Evolutionary conservation across 495 filamentous ascomycete genomes (phyloP).

Genomic region (Wilcoxina mikolae): DNA sequence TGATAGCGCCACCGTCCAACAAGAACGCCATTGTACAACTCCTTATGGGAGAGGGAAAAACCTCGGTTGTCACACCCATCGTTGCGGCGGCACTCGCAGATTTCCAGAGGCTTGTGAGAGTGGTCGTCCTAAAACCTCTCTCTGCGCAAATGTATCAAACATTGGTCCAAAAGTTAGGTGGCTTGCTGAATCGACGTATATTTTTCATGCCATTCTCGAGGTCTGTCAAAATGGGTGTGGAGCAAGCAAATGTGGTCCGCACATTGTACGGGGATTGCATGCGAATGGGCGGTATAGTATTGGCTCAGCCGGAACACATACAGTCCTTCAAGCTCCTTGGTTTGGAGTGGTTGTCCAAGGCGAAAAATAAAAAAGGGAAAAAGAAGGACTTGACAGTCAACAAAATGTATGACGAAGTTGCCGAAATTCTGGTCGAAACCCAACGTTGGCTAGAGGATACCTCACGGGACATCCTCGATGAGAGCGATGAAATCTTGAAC

Average conservation of each 20-base stretch:
- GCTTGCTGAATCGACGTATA: slow-evolving; percentile 42
- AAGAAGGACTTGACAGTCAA: too few species aligned
- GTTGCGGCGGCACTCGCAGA: slow-evolving; percentile 45
- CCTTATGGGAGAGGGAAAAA: slow-evolving; percentile 66
- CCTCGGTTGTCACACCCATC: slow-evolving; percentile 53
- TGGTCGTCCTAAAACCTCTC: slow-evolving; percentile 50
- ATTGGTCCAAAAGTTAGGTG: slow-evolving; percentile 44
- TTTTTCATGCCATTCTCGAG: slow-evolving; percentile 52
- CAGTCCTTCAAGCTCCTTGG: slow-evolving; percentile 55
- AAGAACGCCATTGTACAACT: slow-evolving; percentile 48
- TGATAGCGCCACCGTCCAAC: slow-evolving; percentile 37
- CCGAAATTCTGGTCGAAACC: slow-evolving; percentile 29
- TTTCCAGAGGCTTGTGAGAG: slow-evolving; percentile 36
- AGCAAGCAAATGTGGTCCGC: slow-evolving; percentile 26
- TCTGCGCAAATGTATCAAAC: slow-evolving; percentile 49
- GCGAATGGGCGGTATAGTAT: slow-evolving; percentile 37
- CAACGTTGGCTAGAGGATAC: slow-evolving; percentile 33
- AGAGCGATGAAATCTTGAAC: slow-evolving; percentile 52
- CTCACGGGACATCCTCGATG: slow-evolving; percentile 46
- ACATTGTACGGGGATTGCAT: slow-evolving; percentile 37
- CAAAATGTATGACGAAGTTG: slow-evolving; percentile 14
- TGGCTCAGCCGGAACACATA: slow-evolving; percentile 54
- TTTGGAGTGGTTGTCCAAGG: slow-evolving; percentile 36
- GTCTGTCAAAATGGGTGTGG: slow-evolving; percentile 29
- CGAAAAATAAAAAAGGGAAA: too few species aligned